These are phyloP conservation scores for Fusarium caatingaense DNA, from an alignment of 2,329 filamentous ascomycete genomes.

Conservation along the genomic window DNA sequence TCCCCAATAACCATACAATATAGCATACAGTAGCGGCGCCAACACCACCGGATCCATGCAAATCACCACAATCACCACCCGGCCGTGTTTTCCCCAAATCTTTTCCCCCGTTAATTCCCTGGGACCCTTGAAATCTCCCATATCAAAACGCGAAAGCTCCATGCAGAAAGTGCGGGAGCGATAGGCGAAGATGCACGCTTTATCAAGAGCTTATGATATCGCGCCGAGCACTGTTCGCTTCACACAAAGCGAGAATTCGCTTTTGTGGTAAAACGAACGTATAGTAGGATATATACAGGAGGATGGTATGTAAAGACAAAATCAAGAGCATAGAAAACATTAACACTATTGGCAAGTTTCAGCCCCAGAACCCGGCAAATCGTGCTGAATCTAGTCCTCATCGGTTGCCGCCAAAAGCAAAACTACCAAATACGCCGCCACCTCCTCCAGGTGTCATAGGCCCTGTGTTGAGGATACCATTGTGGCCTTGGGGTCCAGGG, in stretches of 20 bases:
- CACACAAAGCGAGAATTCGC: not conserved
- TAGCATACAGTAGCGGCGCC: slow-evolving; percentile 39
- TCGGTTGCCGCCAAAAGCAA: slow-evolving; percentile 64
- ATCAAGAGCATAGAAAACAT: slow-evolving; percentile 25
- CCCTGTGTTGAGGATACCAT: slow-evolving; percentile 68
- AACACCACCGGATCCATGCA: slow-evolving; percentile 34
- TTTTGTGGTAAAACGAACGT: slow-evolving; percentile 13
- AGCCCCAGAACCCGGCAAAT: not conserved
- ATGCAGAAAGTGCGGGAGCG: slow-evolving; percentile 10
- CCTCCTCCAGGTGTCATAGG: slow-evolving; percentile 83
- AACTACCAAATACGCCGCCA: slow-evolving; percentile 80
- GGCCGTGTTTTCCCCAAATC: slow-evolving; percentile 16
- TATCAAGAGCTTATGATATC: slow-evolving; percentile 4
- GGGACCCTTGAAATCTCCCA: slow-evolving; percentile 14
- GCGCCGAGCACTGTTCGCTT: not conserved
- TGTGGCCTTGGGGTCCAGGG: slow-evolving; percentile 62
- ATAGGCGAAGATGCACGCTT: not conserved
- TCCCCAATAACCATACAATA: slow-evolving; percentile 42
- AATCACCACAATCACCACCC: slow-evolving; percentile 13
- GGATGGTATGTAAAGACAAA: slow-evolving; percentile 9
- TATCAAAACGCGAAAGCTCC: slow-evolving; percentile 23
- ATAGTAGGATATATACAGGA: slow-evolving; percentile 2
- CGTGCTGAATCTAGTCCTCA: slow-evolving; percentile 33
- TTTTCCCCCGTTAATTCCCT: slow-evolving; percentile 19
- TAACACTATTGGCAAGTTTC: slow-evolving; percentile 32